phyloP scores from a whole-genome alignment of 805 yeast genomes.

The Candida ulmi region DNA sequence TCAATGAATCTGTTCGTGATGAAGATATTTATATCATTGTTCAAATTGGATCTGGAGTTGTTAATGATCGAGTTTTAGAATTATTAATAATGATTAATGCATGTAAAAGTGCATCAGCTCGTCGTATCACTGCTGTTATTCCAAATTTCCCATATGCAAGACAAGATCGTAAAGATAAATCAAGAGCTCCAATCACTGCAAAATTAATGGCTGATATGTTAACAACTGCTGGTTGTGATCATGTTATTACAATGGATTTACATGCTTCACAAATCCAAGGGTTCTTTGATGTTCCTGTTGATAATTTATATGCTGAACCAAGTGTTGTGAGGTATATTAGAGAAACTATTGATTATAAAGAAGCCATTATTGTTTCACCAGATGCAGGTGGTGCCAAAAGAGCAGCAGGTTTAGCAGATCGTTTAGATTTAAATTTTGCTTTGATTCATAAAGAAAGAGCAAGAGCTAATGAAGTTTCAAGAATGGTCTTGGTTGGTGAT shows the following conservation, averaged over 20 bases:
- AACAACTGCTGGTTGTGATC: constrained; percentile 81
- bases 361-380: constrained; percentile 76
- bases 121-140: constrained; percentile 76
- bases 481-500: constrained; percentile 85
- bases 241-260: constrained; percentile 80
- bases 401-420: constrained; percentile 81
- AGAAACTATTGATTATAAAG: constrained; percentile 50
- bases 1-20: constrained; percentile 80
- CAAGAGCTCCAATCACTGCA: constrained; percentile 82
- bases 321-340: constrained; percentile 69
- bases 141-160: constrained; percentile 88
- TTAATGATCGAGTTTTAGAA: constrained; percentile 72
- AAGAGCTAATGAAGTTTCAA: constrained; percentile 74
- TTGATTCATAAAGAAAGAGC: constrained; percentile 82
- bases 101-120: constrained; percentile 76
- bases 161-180: constrained; percentile 81
- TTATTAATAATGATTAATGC: constrained; percentile 75
- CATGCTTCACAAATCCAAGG: constrained; percentile 92
- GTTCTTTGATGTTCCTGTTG: constrained; percentile 78
- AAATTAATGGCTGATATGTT: constrained; percentile 79
- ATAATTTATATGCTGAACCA: constrained; percentile 81
- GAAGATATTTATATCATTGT: constrained; percentile 77
- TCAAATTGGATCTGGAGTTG: constrained; percentile 75
- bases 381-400: constrained; percentile 91
- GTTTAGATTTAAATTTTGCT: constrained; percentile 74